Percentiles rank a stretch among this genome's conserved stretches.
Conservation (phyloP, 768 basidiomycete genomes). For the Xerocomellus amylosporus region DNA sequence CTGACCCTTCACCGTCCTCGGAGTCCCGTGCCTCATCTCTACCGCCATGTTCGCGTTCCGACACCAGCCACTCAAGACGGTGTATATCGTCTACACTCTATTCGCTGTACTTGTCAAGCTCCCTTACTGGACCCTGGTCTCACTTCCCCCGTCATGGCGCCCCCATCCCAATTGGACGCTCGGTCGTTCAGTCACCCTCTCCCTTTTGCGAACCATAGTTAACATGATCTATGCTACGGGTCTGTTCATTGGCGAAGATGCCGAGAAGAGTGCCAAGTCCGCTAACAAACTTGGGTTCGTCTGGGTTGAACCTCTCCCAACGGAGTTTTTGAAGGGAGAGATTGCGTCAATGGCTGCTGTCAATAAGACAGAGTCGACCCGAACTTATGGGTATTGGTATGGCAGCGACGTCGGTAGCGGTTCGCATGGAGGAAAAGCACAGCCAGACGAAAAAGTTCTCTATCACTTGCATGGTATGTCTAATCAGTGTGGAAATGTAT, state of each 20-base stretch:
- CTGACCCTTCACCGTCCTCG: background rate
- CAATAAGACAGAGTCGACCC: background rate
- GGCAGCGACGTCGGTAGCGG: background rate
- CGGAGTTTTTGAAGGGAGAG: constrained; percentile 1
- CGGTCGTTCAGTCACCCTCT: background rate
- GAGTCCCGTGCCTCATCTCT: background rate
- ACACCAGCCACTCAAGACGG: background rate
- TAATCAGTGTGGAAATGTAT: too few species aligned
- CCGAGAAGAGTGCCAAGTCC: constrained; percentile 2
- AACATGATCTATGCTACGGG: background rate
- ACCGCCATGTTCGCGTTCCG: background rate
- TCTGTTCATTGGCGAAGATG: constrained; percentile 1
- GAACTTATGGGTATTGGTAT: constrained; percentile 4
- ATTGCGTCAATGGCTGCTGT: background rate
- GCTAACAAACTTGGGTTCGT: background rate
- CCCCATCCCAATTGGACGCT: background rate
- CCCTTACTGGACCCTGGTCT: constrained; percentile 1
- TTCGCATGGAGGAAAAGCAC: constrained; percentile 5
- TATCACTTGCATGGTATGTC: constrained; percentile 4
- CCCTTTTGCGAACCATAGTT: background rate
- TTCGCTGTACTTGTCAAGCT: background rate
- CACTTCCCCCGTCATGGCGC: background rate
- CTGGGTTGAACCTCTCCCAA: background rate
- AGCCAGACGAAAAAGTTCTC: constrained; percentile 1
- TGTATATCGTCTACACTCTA: background rate